A percentile compares a stretch with the other conserved stretches of the same genome.
These are phyloP conservation scores for Teratosphaeriaceae sp. DNA, from an alignment of 2,329 filamentous ascomycete genomes.

Conservation along the genomic window DNA sequence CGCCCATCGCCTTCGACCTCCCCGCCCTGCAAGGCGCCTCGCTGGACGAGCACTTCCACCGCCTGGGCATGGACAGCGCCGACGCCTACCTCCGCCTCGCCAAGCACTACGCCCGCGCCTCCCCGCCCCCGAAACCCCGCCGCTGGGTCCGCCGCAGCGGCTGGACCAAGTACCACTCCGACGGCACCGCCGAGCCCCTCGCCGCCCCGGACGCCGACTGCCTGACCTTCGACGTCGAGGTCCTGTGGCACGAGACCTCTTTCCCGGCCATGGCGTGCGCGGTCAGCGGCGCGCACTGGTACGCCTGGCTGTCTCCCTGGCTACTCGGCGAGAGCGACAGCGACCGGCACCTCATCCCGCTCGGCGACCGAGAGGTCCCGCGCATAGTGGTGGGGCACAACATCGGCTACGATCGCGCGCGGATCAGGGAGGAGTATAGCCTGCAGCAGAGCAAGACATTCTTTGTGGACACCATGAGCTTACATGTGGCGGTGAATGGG, in stretches of 20 bases:
- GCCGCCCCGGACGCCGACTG: conserved; percentile 72
- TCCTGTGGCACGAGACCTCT: conserved; percentile 87
- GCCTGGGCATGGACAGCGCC: conserved; percentile 75
- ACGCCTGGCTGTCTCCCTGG: conserved; percentile 96
- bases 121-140: conserved; percentile 53
- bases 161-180: conserved; percentile 85
- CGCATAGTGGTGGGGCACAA: conserved; percentile 91
- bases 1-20: conserved; percentile 78
- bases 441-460: conserved; percentile 74
- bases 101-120: conserved; percentile 62
- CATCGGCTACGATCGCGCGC: conserved; percentile 86
- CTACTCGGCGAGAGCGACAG: conserved; percentile 73
- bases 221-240: conserved; percentile 92
- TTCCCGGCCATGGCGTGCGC: conserved; percentile 98
- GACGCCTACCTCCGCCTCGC: conserved; percentile 75
- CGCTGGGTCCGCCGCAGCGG: conserved; percentile 76
- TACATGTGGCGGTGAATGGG: conserved; percentile 95
- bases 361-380: conserved; percentile 67
- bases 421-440: conserved; percentile 83
- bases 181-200: conserved; percentile 66
- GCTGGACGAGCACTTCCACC: conserved; percentile 91
- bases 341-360: conserved; percentile 73
- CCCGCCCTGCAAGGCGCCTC: conserved; percentile 71
- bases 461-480: conserved; percentile 95
- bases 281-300: conserved; percentile 84